phyloP scores from a whole-genome alignment of 106 monocot species.

The Agapanthus africanus region DNA sequence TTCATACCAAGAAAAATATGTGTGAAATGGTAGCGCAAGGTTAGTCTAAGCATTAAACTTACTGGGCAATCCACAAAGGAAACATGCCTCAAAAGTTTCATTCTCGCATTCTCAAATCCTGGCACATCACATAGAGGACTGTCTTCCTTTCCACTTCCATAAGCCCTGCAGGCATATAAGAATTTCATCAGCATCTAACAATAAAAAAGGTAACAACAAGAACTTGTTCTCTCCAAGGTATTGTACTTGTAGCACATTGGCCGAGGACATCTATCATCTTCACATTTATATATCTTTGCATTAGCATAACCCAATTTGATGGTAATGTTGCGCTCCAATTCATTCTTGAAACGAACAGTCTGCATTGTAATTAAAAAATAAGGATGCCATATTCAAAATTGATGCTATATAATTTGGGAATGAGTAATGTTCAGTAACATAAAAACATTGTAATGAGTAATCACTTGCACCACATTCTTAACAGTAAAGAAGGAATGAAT shows the following conservation, averaged over 20 bases:
- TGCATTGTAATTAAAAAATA: slow-evolving; percentile 35
- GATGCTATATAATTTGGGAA: too few relatives aligned
- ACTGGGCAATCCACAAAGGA: slow-evolving; percentile 97
- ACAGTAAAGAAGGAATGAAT: too few relatives aligned
- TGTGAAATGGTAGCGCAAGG: not conserved
- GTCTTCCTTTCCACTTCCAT: slow-evolving; percentile 98
- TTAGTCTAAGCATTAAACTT: slow-evolving; percentile 9
- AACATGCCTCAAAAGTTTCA: slow-evolving; percentile 95
- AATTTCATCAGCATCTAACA: not conserved
- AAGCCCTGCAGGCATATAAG: slow-evolving; percentile 49
- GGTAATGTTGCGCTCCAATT: slow-evolving; percentile 90
- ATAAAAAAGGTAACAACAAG: not conserved
- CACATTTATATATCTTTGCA: slow-evolving; percentile 98
- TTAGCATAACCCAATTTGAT: slow-evolving; percentile 97
- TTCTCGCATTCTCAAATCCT: slow-evolving; percentile 81
- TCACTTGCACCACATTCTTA: too few relatives aligned
- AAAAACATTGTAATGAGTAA: too few relatives aligned
- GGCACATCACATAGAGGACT: slow-evolving; percentile 87
- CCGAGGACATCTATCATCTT: slow-evolving; percentile 86
- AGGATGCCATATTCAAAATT: not conserved
- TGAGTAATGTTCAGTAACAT: too few relatives aligned
- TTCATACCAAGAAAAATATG: not conserved
- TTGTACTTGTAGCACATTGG: slow-evolving; percentile 97
- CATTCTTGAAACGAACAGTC: slow-evolving; percentile 97
- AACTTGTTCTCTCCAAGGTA: not conserved